Evolutionary conservation across 139 green algal species (phyloP).

Genomic region (Pleodorina starrii): DNA sequence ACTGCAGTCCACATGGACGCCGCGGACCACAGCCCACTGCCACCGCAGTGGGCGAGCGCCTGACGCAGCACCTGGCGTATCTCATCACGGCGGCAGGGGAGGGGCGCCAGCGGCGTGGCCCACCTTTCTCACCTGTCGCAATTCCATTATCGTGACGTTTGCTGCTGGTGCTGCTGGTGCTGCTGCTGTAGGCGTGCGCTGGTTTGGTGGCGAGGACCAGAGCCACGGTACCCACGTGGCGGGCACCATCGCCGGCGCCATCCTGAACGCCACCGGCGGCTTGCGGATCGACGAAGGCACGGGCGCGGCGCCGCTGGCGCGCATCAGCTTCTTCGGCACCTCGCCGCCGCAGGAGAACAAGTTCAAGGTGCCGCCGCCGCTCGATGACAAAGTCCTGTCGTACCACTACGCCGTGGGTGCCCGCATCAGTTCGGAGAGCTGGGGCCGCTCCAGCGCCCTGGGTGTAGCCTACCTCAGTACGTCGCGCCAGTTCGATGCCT

Average conservation of each 20-base stretch:
- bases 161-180: too few species aligned
- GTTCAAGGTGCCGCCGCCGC: conserved; percentile 33
- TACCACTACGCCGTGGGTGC: conserved; percentile 74
- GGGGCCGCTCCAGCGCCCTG: background rate
- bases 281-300: conserved; percentile 21
- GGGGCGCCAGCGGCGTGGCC: too few species aligned
- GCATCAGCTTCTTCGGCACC: conserved; percentile 85
- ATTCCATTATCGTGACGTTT: too few species aligned
- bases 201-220: conserved; percentile 33
- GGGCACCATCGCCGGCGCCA: conserved; percentile 74
- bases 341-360: background rate
- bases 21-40: too few species aligned
- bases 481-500: background rate
- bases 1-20: too few species aligned
- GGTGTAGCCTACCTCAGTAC: background rate
- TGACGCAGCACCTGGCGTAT: too few species aligned
- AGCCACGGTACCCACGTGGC: conserved; percentile 92
- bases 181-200: background rate
- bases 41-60: too few species aligned
- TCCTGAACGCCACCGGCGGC: background rate
- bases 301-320: conserved; percentile 82
- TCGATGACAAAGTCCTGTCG: conserved; percentile 22
- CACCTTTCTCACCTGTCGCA: too few species aligned
- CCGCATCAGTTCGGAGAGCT: conserved; percentile 62
- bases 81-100: too few species aligned